These are phyloP conservation scores for Citrullus amarus DNA, from an alignment of 306 rosid genomes.

Conservation along the genomic window DNA sequence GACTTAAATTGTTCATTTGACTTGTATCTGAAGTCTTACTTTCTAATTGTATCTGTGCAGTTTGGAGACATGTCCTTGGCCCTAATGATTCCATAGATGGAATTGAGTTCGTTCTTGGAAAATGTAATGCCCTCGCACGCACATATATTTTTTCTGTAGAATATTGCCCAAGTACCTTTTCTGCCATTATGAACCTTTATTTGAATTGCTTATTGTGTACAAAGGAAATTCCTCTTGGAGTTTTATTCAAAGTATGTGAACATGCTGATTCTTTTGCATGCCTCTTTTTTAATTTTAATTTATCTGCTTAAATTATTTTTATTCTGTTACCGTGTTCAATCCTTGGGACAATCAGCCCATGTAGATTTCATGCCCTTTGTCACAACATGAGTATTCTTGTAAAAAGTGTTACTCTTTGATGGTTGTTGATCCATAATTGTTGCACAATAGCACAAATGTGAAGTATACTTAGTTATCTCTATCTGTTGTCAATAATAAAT, in stretches of 20 bases:
- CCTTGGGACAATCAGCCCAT: neutral
- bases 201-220: neutral
- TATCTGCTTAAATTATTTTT: neutral
- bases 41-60: constrained; percentile 53
- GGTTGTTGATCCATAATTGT: neutral
- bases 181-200: neutral
- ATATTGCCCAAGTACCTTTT: neutral
- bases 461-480: neutral
- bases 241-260: neutral
- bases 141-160: neutral
- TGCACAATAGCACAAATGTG: neutral
- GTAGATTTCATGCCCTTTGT: neutral
- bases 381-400: too few species aligned
- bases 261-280: neutral
- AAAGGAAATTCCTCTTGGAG: neutral
- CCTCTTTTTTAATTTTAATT: neutral
- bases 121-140: constrained; percentile 40
- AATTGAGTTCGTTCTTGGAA: constrained; percentile 77
- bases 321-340: neutral
- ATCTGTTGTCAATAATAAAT: neutral
- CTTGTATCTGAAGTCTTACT: constrained; percentile 8
- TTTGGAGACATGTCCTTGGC: constrained; percentile 92
- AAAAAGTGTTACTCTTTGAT: neutral
- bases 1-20: neutral
- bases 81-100: constrained; percentile 52